Evolutionary conservation across 768 basidiomycete genomes (phyloP), one percentile per base, ranked within the genome.

Genomic region (Porpolomopsis calyptriformis): DNA sequence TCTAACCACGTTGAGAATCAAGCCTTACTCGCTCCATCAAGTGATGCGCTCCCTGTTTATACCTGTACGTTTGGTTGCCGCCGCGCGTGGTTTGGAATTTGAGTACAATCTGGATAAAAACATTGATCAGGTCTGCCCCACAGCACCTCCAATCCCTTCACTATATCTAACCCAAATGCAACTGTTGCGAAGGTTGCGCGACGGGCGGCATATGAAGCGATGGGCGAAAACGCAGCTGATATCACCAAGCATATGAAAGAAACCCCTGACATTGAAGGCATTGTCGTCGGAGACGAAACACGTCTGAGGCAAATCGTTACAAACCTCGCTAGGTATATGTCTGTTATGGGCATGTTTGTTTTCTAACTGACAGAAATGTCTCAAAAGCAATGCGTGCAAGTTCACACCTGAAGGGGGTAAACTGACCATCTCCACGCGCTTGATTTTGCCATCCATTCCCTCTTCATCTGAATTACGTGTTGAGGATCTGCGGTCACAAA

Each of bases 251-350:
- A 69, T 42, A 62, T 80, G 40, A 49, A 48, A 16, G 66, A 72
- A 29, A 56, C 74, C 48, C 72, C 74, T 1, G 66, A 70, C 38
- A 71, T 10, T 14, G 73, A 80, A 46, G 84, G 82, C 0, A 66
- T 83, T 41, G 87, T 93, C 29, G 76, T 84, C 12, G 88, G 89
- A 19, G 87, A 93, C 57, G 87, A 90, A 55, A 81, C 82, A 39
- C 76, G 89, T 11, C 58, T 90, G 43, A 72, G 86, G 53, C 86
- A 89, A 61, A 78, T 88, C 43, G 72, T 83, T 59, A 89, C 83
- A 40, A 91, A 92, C 59, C 77, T 93, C 39, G 81, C 86, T 4
- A 86, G 83, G 85, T 69, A 51, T 20, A 55, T 22, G 11, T 33
- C 41, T 34, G 58, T 47, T 47, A 3, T 41, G 33, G 12, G 14